Evolutionary conservation across 257 asterid species (phyloP).

Genomic region (Misopates orontium): DNA sequence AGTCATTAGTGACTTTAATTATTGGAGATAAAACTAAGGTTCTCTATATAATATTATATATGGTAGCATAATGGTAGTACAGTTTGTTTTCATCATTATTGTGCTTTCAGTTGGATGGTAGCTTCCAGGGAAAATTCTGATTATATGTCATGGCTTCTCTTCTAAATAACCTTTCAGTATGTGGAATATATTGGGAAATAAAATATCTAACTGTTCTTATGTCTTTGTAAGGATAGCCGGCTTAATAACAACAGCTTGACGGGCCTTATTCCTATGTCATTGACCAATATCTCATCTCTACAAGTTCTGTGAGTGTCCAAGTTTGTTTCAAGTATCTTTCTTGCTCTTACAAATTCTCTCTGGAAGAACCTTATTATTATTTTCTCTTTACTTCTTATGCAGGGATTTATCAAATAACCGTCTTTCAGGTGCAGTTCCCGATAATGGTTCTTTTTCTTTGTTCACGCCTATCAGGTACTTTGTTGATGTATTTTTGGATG

Average conservation of each 20-base stretch:
- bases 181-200: slow-evolving; percentile 13
- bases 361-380: slow-evolving; percentile 5
- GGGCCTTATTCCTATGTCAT: slow-evolving; percentile 74
- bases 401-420: slow-evolving; percentile 92
- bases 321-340: slow-evolving; percentile 11
- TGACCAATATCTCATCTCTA: slow-evolving; percentile 80
- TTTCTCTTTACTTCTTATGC: slow-evolving; percentile 29
- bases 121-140: background rate
- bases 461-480: slow-evolving; percentile 92
- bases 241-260: slow-evolving; percentile 86
- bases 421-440: slow-evolving; percentile 92
- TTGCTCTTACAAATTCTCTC: background rate
- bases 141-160: background rate
- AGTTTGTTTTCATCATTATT: background rate
- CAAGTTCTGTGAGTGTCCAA: slow-evolving; percentile 86
- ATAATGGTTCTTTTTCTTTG: slow-evolving; percentile 89
- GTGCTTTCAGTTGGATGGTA: background rate
- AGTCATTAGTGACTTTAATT: too few species aligned
- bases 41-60: background rate
- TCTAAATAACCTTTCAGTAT: slow-evolving; percentile 3
- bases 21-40: background rate
- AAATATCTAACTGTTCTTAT: slow-evolving; percentile 29
- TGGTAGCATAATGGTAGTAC: background rate
- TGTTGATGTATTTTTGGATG: slow-evolving; percentile 8
- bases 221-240: slow-evolving; percentile 74